Conservation (phyloP, 257 asterid genomes). For the Ocimum tenuiflorum region DNA sequence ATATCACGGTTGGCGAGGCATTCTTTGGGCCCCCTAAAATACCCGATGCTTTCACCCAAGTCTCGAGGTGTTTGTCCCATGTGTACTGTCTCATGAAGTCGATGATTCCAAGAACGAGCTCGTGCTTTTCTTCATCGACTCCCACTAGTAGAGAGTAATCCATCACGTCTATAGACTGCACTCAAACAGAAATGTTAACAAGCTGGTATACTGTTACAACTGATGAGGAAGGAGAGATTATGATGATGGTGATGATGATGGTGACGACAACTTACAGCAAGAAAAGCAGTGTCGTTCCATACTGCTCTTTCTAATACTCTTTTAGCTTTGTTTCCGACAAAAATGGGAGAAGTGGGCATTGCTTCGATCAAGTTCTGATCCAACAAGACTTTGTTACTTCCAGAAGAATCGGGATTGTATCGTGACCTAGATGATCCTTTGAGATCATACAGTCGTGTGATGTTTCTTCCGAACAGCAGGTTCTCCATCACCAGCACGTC, state of each 20-base stretch:
- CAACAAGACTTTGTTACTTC: conserved; percentile 79
- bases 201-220: background rate
- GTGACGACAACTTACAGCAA: conserved; percentile 56
- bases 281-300: conserved; percentile 96
- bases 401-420: conserved; percentile 78
- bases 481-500: conserved; percentile 95
- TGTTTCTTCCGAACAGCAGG: conserved; percentile 76
- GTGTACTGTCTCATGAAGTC: conserved; percentile 98
- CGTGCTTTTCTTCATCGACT: conserved; percentile 81
- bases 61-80: conserved; percentile 96
- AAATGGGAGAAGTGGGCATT: conserved; percentile 96
- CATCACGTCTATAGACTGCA: conserved; percentile 88
- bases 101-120: conserved; percentile 89
- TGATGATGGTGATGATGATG: background rate
- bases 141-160: conserved; percentile 92
- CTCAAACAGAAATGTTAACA: background rate
- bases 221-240: no score
- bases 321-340: conserved; percentile 93
- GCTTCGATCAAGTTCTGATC: conserved; percentile 95
- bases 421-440: conserved; percentile 95
- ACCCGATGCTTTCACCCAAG: conserved; percentile 93
- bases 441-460: conserved; percentile 82
- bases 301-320: conserved; percentile 82
- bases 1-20: conserved; percentile 74
- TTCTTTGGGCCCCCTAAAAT: conserved; percentile 92